Evolutionary conservation across 441 rosid species (phyloP), one percentile per base, ranked within the genome.

Genomic region (Adansonia madagascariensis): DNA sequence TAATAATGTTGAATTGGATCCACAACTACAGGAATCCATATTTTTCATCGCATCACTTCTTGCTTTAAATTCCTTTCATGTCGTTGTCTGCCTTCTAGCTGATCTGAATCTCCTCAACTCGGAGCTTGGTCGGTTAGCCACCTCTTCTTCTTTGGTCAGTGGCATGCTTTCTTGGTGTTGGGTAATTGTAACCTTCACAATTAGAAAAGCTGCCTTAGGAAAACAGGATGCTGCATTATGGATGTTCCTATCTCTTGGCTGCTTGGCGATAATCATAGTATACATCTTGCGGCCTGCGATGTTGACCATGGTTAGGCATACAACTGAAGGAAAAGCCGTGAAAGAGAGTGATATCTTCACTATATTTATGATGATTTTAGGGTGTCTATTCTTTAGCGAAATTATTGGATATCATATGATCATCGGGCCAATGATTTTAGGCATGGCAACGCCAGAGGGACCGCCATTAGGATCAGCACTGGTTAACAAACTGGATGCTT

Each of bases 41-140:
- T 52, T 9, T 44, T 15, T 62, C 59, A 52, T 75, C 12, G 69
- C 78, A 8, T 2, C 35, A 2, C 9, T 68, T 11, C 71, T 67
- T 10, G 4, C 78, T 9, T 17, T 52, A 6, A 68, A 8, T 22
- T 62, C 82, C 8, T 76, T 80, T 7, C 68, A 71, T 9, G 74
- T 56, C 4, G 27, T 80, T 1, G 53, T 71, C 4, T 35, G 73
- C 2, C n/a, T 55, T 8, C 18, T 80, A 8, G 61, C 67, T 0
- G 82, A 80, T 1, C 69, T 80, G 17, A 76, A 76, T n/a, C 76
- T 80, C 3, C 73, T 76, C 1, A 80, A 75, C 60, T 71, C 79
- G 0, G 82, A 76, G 17, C 53, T 80, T 0, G 82, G 82, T 5
- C 76, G 79, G 1, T 31, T 75, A 14, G 77, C 79, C 1, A 60